Percentiles rank a stretch among this genome's conserved stretches.
Evolutionary conservation across 1,139 yeast genomes (phyloP).

Genomic region (Nadsonia commutata): DNA sequence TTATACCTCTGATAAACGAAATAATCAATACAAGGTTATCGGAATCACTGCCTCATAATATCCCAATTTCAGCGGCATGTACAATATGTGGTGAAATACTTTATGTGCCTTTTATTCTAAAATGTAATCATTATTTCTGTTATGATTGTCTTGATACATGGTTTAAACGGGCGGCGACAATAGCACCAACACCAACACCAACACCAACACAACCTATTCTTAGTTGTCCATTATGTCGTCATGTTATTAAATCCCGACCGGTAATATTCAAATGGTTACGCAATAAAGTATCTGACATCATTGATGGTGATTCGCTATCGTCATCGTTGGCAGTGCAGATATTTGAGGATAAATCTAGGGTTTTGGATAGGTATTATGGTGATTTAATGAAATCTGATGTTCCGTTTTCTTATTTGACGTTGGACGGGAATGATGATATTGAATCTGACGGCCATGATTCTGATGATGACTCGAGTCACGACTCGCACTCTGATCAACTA

Average conservation of each 20-base stretch:
- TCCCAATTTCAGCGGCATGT: no score
- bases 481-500: no score
- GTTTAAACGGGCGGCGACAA: neutral
- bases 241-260: neutral
- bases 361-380: neutral
- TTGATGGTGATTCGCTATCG: neutral
- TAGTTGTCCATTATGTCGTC: neutral
- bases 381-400: neutral
- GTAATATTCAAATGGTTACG: neutral
- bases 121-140: neutral
- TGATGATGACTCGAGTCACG: no score
- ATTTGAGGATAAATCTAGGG: neutral
- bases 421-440: neutral
- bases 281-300: neutral
- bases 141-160: neutral
- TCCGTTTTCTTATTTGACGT: neutral
- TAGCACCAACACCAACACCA: neutral
- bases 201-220: neutral
- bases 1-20: no score
- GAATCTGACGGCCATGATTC: no score
- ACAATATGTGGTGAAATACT: neutral
- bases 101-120: neutral
- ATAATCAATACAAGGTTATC: no score
- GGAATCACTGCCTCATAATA: no score
- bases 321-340: neutral